These are phyloP conservation scores for Entoloma clypeatum DNA, from an alignment of 1,284 basidiomycete genomes.

Conservation along the genomic window DNA sequence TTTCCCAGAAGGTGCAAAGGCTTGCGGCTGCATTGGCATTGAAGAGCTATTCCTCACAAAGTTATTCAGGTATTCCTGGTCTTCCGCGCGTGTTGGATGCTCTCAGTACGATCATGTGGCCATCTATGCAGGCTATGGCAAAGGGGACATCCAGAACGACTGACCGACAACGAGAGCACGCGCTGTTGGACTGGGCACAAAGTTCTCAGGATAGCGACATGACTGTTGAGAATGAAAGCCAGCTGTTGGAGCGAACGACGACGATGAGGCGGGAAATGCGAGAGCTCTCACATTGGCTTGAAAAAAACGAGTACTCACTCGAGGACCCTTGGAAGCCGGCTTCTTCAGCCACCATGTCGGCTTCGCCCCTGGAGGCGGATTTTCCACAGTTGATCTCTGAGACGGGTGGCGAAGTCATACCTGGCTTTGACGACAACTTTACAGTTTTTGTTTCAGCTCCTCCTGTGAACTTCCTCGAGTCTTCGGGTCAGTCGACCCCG, in stretches of 20 bases:
- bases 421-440: constrained; percentile 76
- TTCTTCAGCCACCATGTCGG: constrained; percentile 16
- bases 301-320: constrained; percentile 35
- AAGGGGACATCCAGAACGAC: constrained; percentile 16
- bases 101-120: constrained; percentile 82
- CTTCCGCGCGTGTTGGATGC: constrained; percentile 71
- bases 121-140: constrained; percentile 53
- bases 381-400: constrained; percentile 8
- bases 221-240: constrained; percentile 17
- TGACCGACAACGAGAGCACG: constrained; percentile 13
- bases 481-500: constrained; percentile 15
- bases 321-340: constrained; percentile 34
- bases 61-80: constrained; percentile 48
- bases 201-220: constrained; percentile 22
- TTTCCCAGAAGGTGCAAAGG: constrained; percentile 25
- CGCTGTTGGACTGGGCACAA: constrained; percentile 25
- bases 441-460: constrained; percentile 65
- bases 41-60: constrained; percentile 8
- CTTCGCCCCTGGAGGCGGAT: constrained; percentile 25
- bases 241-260: constrained; percentile 18
- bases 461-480: constrained; percentile 15
- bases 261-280: constrained; percentile 49
- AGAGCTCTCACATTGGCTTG: constrained; percentile 60
- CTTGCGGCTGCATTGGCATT: neutral
- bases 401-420: constrained; percentile 9